Percentiles rank a stretch among this genome's conserved stretches.
Evolutionary conservation across 2,329 filamentous ascomycete species (phyloP).

Genomic region (Cladosporium sp.): DNA sequence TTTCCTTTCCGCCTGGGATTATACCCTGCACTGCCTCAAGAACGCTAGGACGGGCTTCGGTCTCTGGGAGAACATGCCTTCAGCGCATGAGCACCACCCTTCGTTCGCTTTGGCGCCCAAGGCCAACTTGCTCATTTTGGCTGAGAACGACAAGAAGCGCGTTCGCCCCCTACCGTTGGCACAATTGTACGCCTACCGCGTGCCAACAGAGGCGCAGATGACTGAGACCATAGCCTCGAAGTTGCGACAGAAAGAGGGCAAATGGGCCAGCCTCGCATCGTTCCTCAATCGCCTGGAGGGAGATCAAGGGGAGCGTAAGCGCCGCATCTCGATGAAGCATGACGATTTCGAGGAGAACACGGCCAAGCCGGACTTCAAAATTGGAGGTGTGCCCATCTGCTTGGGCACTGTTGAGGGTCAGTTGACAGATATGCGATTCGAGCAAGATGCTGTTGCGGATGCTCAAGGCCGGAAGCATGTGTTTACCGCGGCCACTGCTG

Average conservation of each 20-base stretch:
- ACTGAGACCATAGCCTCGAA: constrained; percentile 15
- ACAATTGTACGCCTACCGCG: constrained; percentile 28
- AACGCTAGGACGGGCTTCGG: constrained; percentile 22
- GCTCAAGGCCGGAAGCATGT: constrained; percentile 12
- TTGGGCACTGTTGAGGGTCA: constrained; percentile 25
- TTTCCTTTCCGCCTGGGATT: constrained; percentile 27
- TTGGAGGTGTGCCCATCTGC: constrained; percentile 27
- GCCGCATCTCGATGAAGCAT: constrained; percentile 12
- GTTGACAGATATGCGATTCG: constrained; percentile 24
- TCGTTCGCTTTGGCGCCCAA: constrained; percentile 22
- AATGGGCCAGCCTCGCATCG: constrained; percentile 10
- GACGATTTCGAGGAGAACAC: constrained; percentile 7
- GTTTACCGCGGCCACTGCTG: constrained; percentile 22
- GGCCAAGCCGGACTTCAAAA: constrained; percentile 9
- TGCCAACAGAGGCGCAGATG: constrained; percentile 22
- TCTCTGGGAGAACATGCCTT: constrained; percentile 30
- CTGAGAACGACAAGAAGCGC: constrained; percentile 29
- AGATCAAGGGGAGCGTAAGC: not conserved
- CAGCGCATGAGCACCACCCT: constrained; percentile 30
- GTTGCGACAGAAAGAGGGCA: constrained; percentile 5
- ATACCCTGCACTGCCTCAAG: constrained; percentile 19
- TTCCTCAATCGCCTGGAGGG: constrained; percentile 17
- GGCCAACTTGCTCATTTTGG: constrained; percentile 24
- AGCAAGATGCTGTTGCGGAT: constrained; percentile 6
- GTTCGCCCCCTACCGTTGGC: constrained; percentile 23